Percentiles rank a stretch among this genome's conserved stretches.
Conservation (phyloP, 2,329 filamentous ascomycete genomes). For the Ceratocystiopsis sp. region DNA sequence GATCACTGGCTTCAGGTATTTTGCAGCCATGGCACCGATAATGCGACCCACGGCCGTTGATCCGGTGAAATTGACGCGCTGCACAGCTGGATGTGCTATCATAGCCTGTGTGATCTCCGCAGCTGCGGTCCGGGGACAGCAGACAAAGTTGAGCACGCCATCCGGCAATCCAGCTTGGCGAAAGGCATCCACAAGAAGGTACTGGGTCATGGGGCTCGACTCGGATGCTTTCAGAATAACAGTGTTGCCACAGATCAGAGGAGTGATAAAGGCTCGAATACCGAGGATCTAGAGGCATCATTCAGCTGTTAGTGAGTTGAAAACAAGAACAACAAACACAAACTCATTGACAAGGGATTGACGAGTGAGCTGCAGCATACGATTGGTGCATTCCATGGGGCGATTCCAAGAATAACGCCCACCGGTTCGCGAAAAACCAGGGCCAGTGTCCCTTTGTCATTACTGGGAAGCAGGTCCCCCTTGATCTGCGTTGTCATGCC, state of each 20-base stretch:
- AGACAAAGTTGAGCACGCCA: constrained; percentile 45
- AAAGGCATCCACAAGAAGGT: constrained; percentile 37
- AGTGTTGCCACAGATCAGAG: constrained; percentile 40
- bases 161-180: constrained; percentile 48
- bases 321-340: too few species aligned
- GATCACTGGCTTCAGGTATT: constrained; percentile 35
- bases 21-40: constrained; percentile 43
- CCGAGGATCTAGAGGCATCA: too few species aligned
- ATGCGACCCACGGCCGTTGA: constrained; percentile 47
- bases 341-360: too few species aligned
- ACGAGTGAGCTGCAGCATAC: too few species aligned
- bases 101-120: constrained; percentile 35
- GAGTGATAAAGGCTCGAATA: constrained; percentile 8
- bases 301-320: too few species aligned
- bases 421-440: constrained; percentile 50
- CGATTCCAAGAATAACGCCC: constrained; percentile 52
- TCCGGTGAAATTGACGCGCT: constrained; percentile 57
- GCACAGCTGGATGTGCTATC: constrained; percentile 42
- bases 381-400: constrained; percentile 40
- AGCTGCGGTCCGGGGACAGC: constrained; percentile 26
- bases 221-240: constrained; percentile 48
- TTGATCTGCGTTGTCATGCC: constrained; percentile 17
- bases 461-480: constrained; percentile 19
- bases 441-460: constrained; percentile 32
- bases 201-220: constrained; percentile 37